Percentiles rank a stretch among this genome's conserved stretches.
Evolutionary conservation across 2,329 filamentous ascomycete genomes (phyloP).

Genomic region (Trichothecium roseum): DNA sequence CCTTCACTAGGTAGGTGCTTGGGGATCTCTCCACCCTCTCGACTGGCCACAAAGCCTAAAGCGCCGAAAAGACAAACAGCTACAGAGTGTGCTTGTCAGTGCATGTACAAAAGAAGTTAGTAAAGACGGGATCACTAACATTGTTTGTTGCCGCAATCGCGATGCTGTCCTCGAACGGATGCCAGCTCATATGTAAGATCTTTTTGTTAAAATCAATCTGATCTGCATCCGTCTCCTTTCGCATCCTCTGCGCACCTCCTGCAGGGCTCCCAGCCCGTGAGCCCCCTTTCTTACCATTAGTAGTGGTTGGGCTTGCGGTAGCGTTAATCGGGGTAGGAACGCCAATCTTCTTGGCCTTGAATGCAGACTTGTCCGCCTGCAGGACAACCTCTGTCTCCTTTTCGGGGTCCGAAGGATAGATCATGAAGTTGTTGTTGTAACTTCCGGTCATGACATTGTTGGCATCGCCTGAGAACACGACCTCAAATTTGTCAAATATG

Average conservation of each 20-base stretch:
- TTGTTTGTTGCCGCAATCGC: constrained; percentile 99
- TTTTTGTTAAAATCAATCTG: constrained; percentile 99
- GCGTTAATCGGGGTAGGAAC: constrained; percentile 94
- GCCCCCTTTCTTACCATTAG: constrained; percentile 74
- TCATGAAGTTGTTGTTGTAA: constrained; percentile 99
- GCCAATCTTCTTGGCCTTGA: constrained; percentile 99
- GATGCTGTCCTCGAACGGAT: constrained; percentile 98
- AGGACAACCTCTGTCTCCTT: constrained; percentile 96
- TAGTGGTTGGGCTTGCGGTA: constrained; percentile 59
- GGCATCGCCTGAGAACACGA: constrained; percentile 94
- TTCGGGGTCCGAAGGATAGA: constrained; percentile 91
- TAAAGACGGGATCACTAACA: constrained; percentile 50
- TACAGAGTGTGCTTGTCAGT: constrained; percentile 17
- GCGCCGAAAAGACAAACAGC: constrained; percentile 71
- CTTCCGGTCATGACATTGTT: constrained; percentile 99
- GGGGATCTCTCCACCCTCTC: not conserved
- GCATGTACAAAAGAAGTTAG: not conserved
- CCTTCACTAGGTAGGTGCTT: not conserved
- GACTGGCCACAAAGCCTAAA: constrained; percentile 33
- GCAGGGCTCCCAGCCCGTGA: constrained; percentile 85
- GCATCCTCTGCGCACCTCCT: constrained; percentile 74
- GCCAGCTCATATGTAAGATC: constrained; percentile 99
- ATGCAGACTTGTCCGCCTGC: constrained; percentile 96
- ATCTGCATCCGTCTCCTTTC: constrained; percentile 97
- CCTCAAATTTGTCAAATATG: constrained; percentile 99